Evolutionary conservation across 2,329 filamentous ascomycete species (phyloP).

Genomic region (Arthrobotrys entomopaga): DNA sequence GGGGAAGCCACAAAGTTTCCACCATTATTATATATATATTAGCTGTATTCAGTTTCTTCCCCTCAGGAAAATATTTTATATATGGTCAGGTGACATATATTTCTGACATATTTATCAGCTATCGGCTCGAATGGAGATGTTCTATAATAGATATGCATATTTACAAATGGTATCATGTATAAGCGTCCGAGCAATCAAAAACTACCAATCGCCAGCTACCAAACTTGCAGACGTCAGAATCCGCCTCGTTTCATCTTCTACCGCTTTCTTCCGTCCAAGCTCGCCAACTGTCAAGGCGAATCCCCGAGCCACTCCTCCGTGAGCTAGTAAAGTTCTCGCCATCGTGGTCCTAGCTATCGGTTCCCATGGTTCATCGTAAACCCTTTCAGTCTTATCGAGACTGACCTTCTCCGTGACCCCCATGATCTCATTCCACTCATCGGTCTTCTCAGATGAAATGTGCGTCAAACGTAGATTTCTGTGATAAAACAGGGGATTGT

Average conservation of each 20-base stretch:
- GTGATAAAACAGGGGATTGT: slow-evolving; percentile 39
- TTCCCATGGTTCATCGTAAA: slow-evolving; percentile 47
- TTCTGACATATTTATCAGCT: no score
- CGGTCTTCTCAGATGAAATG: slow-evolving; percentile 36
- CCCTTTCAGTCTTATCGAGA: slow-evolving; percentile 40
- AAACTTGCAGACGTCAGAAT: slow-evolving; percentile 41
- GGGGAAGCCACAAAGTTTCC: not conserved
- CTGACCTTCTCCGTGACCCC: slow-evolving; percentile 28
- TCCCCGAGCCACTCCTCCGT: slow-evolving; percentile 45
- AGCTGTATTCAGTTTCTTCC: slow-evolving; percentile 15
- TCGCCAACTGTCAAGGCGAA: slow-evolving; percentile 29
- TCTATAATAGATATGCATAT: not conserved
- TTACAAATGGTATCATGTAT: not conserved
- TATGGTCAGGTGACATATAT: no score
- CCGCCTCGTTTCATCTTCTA: slow-evolving; percentile 34
- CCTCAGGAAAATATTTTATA: not conserved
- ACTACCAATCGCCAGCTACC: slow-evolving; percentile 47
- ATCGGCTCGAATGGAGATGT: not conserved
- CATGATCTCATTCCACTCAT: slow-evolving; percentile 49
- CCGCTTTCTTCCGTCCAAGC: slow-evolving; percentile 31
- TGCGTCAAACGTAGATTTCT: slow-evolving; percentile 35
- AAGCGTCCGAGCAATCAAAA: not conserved
- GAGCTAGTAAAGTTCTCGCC: slow-evolving; percentile 43
- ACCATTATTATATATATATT: slow-evolving; percentile 1
- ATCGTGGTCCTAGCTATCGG: slow-evolving; percentile 18